These are phyloP conservation scores for cucumber (Cucumis sativus) DNA, from an alignment of 306 rosid genomes.

Conservation along the genomic window Cucumber_9930_V3 NC_026656.2:21640501-21641000, in stretches of 20 bases:
- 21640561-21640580: background rate
- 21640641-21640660: background rate
- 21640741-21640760: background rate
- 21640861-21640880: background rate
- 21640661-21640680: background rate
- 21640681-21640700: background rate
- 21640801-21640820: background rate
- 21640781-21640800: slow-evolving; percentile 16
- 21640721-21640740: background rate
- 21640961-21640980: slow-evolving; percentile 1
- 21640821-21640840: too few species aligned
- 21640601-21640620: background rate
- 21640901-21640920: slow-evolving; percentile 1
- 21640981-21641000: background rate
- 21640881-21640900: background rate
- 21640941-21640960: background rate
- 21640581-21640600: background rate
- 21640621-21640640: background rate
- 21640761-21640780: background rate
- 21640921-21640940: background rate
- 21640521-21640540: slow-evolving; percentile 2
- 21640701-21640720: background rate
- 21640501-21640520: background rate
- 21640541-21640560: slow-evolving; percentile 1
- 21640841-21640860: background rate